These are phyloP conservation scores for Telfairia occidentalis DNA, from an alignment of 331 rosid genomes.

Conservation along the genomic window DNA sequence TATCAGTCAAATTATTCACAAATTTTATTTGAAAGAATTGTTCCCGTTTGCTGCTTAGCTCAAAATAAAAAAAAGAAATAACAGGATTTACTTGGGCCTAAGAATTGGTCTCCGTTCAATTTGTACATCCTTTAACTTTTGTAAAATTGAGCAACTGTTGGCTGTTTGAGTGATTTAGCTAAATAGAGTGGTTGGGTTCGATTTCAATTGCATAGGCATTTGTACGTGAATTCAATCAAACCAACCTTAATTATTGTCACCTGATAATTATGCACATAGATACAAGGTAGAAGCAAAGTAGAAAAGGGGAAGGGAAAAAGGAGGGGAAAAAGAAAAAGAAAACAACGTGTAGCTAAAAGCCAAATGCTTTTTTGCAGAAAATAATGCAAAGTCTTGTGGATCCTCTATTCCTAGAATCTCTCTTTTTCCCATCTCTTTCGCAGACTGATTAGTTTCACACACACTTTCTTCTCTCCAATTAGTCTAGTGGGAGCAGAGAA, in stretches of 20 bases:
- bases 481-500: slow-evolving; percentile 42
- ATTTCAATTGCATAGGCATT: not conserved
- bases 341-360: slow-evolving; percentile 4
- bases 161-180: not conserved
- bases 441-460: not conserved
- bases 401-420: slow-evolving; percentile 29
- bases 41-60: not conserved
- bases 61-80: not conserved
- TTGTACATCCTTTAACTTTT: not conserved
- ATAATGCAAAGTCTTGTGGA: slow-evolving; percentile 33
- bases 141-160: not conserved
- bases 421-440: slow-evolving; percentile 20
- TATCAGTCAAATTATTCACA: not conserved
- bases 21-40: not conserved
- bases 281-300: slow-evolving; percentile 6
- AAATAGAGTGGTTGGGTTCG: not conserved
- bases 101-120: too few species aligned
- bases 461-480: not conserved
- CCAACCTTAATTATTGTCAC: slow-evolving; percentile 3
- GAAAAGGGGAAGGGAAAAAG: not conserved
- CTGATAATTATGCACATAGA: not conserved
- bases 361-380: not conserved
- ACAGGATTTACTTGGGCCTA: not conserved
- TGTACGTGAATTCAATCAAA: not conserved
- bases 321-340: not conserved